Evolutionary conservation across 495 filamentous ascomycete species (phyloP).

Genomic region (Halenospora varia): DNA sequence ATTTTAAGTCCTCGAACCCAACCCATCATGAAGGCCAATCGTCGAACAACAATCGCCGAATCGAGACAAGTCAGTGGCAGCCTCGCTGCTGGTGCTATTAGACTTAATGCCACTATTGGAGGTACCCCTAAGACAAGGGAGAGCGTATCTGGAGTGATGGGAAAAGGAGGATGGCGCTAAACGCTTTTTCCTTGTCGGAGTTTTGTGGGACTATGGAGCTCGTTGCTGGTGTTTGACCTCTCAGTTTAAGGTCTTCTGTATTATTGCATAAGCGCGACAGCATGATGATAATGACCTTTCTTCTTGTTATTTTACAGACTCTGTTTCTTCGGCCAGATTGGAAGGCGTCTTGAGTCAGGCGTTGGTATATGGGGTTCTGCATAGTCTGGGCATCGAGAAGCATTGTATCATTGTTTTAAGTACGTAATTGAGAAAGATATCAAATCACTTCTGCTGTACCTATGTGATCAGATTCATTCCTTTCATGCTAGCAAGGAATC

Average conservation of each 20-base stretch:
- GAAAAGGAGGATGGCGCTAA: slow-evolving; percentile 26
- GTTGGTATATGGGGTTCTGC: not conserved
- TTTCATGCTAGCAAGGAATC: not conserved
- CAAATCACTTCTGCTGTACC: not conserved
- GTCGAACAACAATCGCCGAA: slow-evolving; percentile 23
- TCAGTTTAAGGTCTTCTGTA: not conserved
- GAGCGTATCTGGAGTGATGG: slow-evolving; percentile 17
- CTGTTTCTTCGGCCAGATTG: not conserved
- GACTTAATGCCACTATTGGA: slow-evolving; percentile 16
- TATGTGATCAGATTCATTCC: too few relatives aligned
- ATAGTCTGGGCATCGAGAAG: not conserved
- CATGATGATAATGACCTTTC: slow-evolving; percentile 23
- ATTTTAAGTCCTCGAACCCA: slow-evolving; percentile 63
- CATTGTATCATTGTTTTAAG: not conserved
- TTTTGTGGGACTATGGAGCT: slow-evolving; percentile 4
- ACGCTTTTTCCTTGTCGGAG: not conserved
- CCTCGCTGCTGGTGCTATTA: slow-evolving; percentile 6
- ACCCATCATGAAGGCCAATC: slow-evolving; percentile 54
- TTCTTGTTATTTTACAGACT: slow-evolving; percentile 7
- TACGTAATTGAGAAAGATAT: not conserved
- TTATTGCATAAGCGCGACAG: slow-evolving; percentile 13
- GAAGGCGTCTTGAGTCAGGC: not conserved
- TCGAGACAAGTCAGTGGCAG: slow-evolving; percentile 17
- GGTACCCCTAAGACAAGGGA: slow-evolving; percentile 19
- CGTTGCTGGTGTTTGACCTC: not conserved